Percentiles rank a stretch among this genome's conserved stretches.
These are phyloP conservation scores for Cardamine chenopodiifolia DNA, from an alignment of 345 rosid genomes.

Conservation along the genomic window DNA sequence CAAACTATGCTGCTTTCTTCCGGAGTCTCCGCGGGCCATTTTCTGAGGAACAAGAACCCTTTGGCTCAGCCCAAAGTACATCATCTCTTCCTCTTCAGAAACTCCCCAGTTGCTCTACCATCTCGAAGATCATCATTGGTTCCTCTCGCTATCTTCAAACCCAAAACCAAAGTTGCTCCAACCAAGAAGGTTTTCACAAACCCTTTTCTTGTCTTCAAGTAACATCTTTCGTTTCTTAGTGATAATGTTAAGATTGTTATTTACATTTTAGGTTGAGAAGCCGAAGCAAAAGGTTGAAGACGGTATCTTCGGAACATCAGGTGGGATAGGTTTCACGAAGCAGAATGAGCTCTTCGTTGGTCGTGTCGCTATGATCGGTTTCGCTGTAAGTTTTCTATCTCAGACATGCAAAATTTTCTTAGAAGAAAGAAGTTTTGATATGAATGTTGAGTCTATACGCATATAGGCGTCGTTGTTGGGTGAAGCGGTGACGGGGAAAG, in stretches of 20 bases:
- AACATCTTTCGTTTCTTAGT: not conserved
- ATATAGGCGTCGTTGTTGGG: constrained; percentile 90
- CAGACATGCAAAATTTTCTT: not conserved
- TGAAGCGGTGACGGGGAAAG: constrained; percentile 91
- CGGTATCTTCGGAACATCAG: constrained; percentile 92
- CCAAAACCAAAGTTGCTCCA: constrained; percentile 75
- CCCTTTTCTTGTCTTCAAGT: not conserved
- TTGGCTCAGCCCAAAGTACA: constrained; percentile 57
- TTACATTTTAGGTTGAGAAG: constrained; percentile 43
- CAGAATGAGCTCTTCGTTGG: constrained; percentile 94
- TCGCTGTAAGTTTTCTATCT: constrained; percentile 66
- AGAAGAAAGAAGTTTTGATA: constrained; percentile 10
- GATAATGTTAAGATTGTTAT: not conserved
- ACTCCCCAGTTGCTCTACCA: constrained; percentile 23
- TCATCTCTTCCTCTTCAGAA: constrained; percentile 50
- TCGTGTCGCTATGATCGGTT: constrained; percentile 99
- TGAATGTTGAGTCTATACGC: not conserved
- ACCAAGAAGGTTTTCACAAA: constrained; percentile 57
- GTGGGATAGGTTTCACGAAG: constrained; percentile 97
- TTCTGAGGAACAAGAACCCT: constrained; percentile 53
- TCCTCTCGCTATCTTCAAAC: constrained; percentile 74
- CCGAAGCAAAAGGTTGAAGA: constrained; percentile 73
- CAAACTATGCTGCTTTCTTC: constrained; percentile 83
- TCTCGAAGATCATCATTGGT: constrained; percentile 44
- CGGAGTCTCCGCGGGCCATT: constrained; percentile 58